Conservation (phyloP, 306 rosid genomes). For the Cicer bijugum region DNA sequence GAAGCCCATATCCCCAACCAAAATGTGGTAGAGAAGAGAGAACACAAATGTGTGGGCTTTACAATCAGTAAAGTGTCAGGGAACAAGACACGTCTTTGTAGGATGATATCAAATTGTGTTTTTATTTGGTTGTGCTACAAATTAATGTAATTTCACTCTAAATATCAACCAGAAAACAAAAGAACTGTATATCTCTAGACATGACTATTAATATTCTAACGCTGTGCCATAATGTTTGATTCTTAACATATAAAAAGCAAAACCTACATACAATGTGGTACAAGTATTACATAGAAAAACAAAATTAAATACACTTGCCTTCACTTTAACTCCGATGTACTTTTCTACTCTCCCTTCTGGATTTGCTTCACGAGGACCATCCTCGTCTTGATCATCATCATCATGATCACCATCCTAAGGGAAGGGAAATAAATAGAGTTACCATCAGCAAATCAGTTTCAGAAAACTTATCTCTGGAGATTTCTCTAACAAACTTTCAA, state of each 20-base stretch:
- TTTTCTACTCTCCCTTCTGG: conserved; percentile 91
- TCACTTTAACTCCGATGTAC: conserved; percentile 97
- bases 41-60: conserved; percentile 5
- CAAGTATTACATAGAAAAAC: conserved; percentile 10
- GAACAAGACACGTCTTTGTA: conserved; percentile 3
- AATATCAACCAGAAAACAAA: conserved; percentile 20
- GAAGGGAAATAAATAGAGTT: conserved; percentile 42
- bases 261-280: conserved; percentile 6
- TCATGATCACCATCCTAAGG: conserved; percentile 81
- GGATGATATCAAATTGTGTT: conserved; percentile 11
- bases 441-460: conserved; percentile 28
- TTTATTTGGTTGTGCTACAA: conserved; percentile 1
- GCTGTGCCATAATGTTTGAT: not conserved
- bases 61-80: conserved; percentile 33
- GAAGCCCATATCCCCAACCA: conserved; percentile 26
- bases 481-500: conserved; percentile 21
- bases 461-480: not conserved
- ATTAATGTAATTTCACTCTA: conserved; percentile 32
- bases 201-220: conserved; percentile 24
- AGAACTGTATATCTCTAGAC: conserved; percentile 17
- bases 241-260: conserved; percentile 15
- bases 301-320: conserved; percentile 63
- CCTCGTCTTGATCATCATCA: conserved; percentile 87
- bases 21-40: conserved; percentile 13
- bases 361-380: conserved; percentile 81